Evolutionary conservation across 2,329 filamentous ascomycete genomes (phyloP), one percentile per base, ranked within the genome.

Genomic region (Fusarium sambucinum): DNA sequence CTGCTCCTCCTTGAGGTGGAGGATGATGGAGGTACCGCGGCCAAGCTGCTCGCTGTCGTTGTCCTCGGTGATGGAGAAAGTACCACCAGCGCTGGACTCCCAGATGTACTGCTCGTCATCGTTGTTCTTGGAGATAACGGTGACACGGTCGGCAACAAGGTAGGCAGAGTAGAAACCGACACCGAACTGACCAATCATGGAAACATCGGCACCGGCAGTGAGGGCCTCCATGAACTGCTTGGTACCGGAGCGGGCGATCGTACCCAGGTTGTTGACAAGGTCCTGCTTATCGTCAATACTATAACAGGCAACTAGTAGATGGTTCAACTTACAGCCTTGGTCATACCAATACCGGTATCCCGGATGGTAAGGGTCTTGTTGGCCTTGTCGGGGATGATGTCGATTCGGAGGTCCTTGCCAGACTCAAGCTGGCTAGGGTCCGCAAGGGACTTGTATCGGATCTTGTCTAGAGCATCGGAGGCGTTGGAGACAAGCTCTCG

Each of bases 211-310:
- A 87, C 96, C 96, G 73, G 96, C 96, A 76, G 94, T 95, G 76
- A 99, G 90, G 71, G 96, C 96, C 89, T 99, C 96, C 96, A 99
- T 99, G 86, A 99, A 99, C 87, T 98, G 96, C 91, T 99, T 99
- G 84, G 96, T 99, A 74, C 96, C 96, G 68, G 96, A 99, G 81
- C 96, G 94, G 81, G 96, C 96, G 83, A 99, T 99, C 76, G 96
- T 99, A 87, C 96, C 96, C 74, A 99, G 90, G 89, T 99, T 99
- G 92, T 99, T 99, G 87, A 99, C 95, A 70, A 99, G 90, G 82
- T 99, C 96, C 91, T 94, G 68, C 10, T 14, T 51, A 33, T 53
- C 51, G 40, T 66, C 41, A 63, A 66, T 19, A 35, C 11, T 59
- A 47, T 23, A 17, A 17, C 17, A 21, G 27, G 6, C 13, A 4